Evolutionary conservation across 2,329 filamentous ascomycete genomes (phyloP).

Genomic region (Cladosporium phlei): DNA sequence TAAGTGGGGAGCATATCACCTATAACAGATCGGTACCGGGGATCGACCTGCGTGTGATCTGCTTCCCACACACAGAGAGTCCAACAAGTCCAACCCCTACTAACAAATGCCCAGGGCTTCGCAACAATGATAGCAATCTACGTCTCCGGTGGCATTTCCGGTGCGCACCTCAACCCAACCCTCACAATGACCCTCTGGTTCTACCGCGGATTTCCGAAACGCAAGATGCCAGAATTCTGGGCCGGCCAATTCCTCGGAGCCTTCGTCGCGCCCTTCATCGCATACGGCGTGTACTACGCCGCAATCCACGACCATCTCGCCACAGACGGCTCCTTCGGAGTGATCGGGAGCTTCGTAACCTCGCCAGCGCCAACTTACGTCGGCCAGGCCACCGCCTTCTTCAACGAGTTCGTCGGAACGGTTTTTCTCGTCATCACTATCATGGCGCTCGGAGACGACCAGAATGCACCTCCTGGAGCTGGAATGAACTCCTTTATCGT

Average conservation of each 20-base stretch:
- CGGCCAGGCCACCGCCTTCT: slow-evolving; percentile 44
- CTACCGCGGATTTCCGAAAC: slow-evolving; percentile 50
- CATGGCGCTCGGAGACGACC: slow-evolving; percentile 33
- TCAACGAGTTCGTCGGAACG: slow-evolving; percentile 45
- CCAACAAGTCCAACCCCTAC: too few species aligned
- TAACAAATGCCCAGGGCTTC: too few species aligned
- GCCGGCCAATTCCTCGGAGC: slow-evolving; percentile 50
- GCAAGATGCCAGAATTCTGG: slow-evolving; percentile 48
- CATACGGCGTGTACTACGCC: slow-evolving; percentile 41
- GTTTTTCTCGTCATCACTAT: slow-evolving; percentile 39
- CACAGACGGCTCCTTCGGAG: slow-evolving; percentile 21
- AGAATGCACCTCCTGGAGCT: slow-evolving; percentile 37
- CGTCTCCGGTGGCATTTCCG: slow-evolving; percentile 43
- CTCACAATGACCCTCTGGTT: slow-evolving; percentile 39
- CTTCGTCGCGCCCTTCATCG: slow-evolving; percentile 46
- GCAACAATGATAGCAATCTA: slow-evolving; percentile 47
- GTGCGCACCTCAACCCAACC: slow-evolving; percentile 47
- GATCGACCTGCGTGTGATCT: too few species aligned
- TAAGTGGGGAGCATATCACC: too few species aligned
- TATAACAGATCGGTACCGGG: too few species aligned
- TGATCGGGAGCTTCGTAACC: slow-evolving; percentile 43
- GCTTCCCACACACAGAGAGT: too few species aligned
- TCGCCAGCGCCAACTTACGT: slow-evolving; percentile 40
- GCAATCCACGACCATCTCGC: slow-evolving; percentile 33
- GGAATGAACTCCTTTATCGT: slow-evolving; percentile 50